Conservation (phyloP, 2,329 filamentous ascomycete genomes). For the Nemania bipapillata region DNA sequence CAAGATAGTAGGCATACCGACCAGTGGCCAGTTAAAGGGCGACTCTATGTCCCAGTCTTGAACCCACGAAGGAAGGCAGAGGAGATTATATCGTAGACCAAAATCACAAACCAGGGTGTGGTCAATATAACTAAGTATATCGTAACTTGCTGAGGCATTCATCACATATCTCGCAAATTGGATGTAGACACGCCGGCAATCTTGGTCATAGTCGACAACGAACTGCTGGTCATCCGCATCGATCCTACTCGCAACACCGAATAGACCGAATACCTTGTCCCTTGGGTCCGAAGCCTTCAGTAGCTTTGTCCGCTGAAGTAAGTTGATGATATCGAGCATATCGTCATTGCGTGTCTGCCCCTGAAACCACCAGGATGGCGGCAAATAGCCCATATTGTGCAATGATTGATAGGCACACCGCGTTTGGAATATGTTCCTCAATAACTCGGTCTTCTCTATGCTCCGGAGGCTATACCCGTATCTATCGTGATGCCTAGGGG, state of each 20-base stretch:
- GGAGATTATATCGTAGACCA: not conserved
- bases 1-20: not conserved
- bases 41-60: not conserved
- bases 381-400: not conserved
- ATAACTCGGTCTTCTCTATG: not conserved
- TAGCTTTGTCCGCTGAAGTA: not conserved
- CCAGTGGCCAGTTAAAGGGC: not conserved
- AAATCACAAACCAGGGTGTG: not conserved
- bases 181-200: not conserved
- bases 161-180: constrained; percentile 9
- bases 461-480: not conserved
- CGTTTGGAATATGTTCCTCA: constrained; percentile 13
- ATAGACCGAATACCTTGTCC: constrained; percentile 14
- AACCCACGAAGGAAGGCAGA: not conserved
- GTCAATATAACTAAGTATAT: not conserved
- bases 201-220: constrained; percentile 6
- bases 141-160: not conserved
- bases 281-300: constrained; percentile 14
- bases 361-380: not conserved
- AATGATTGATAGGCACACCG: constrained; percentile 11
- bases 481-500: not conserved
- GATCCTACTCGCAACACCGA: constrained; percentile 2
- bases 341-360: not conserved
- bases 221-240: constrained; percentile 1
- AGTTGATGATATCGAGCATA: not conserved